Evolutionary conservation across 371 early-diverging fungal species (phyloP).

Genomic region (Mortierella sp.): DNA sequence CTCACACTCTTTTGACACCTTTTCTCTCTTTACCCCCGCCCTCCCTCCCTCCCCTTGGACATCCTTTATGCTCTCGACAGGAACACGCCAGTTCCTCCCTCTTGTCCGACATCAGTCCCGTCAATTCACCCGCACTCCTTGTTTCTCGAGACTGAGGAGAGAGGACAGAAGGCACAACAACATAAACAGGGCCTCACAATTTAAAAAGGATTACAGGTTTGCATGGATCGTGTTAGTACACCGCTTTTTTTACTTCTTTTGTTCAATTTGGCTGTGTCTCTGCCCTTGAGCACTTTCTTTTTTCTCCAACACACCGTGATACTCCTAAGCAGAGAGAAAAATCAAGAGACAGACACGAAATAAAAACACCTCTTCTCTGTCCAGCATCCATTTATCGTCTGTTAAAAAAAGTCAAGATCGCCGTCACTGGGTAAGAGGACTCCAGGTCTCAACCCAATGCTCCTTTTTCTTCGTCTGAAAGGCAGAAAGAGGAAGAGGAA

Average conservation of each 20-base stretch:
- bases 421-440: background rate
- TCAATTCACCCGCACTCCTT: background rate
- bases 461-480: background rate
- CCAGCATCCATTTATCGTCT: background rate
- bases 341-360: background rate
- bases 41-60: slow-evolving; percentile 1
- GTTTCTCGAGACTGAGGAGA: slow-evolving; percentile 13
- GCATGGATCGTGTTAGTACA: background rate
- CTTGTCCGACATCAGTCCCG: slow-evolving; percentile 9
- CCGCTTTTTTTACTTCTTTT: background rate
- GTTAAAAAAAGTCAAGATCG: background rate
- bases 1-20: too few species aligned
- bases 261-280: background rate
- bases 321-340: background rate
- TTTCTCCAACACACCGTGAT: background rate
- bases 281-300: background rate
- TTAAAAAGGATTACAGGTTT: background rate
- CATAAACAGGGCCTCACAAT: background rate
- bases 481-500: background rate
- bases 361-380: background rate
- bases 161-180: background rate
- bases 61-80: slow-evolving; percentile 13
- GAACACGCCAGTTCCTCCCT: background rate
- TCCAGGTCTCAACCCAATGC: background rate
- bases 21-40: background rate